Base-by-base conservation (phyloP, 768 basidiomycete genomes). In the Tulasnella sp. region DNA sequence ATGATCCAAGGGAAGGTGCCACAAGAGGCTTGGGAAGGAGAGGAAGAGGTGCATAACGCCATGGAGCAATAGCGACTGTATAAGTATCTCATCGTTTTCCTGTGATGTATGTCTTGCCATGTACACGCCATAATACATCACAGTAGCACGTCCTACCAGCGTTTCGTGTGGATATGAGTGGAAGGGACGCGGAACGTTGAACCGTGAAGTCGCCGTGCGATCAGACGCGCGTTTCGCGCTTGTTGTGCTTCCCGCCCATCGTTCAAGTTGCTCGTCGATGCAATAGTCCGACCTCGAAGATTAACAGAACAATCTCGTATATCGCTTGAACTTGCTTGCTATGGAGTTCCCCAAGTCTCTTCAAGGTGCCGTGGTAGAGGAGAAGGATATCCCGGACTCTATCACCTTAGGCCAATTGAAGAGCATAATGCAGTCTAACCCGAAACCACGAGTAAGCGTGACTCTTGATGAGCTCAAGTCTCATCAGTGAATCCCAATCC, bases 361-460 rank as follows among this genome's bases (percentile, higher is more conserved):
- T n/a, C 77, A 77, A 44, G 57, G 26, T 39, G 75, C 75, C 40
- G 70, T 26, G 7, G 42, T 72, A 46, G 77, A 77, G 39, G 77
- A 77, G 77, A 77, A 77, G 69, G 77, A 77, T 44, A 77, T 77
- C 42, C 77, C 77, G 75, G 83, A 84, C 73, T 82, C 81, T 46
- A 81, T 83, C 20, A 82, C 82, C 35, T 79, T 84, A 13, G 82
- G 83, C 11, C 83, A 84, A 79, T 80, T 84, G 26, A 83, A 81
- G 76, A 81, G 80, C 35, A 76, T 81, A 61, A 80, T 80, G n/a
- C 79, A 76, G 20, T 74, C 75, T 67, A 80, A 80, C 69, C 79
- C 78, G n/a, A 82, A 82, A 76, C 80, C 81, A 74, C 82, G 82
- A 79, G 82, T 83, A 73, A 44, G 74, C 44, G n/a, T 40, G 73